Conservation (phyloP, 306 rosid species). For the Prosopis cineraria region DNA sequence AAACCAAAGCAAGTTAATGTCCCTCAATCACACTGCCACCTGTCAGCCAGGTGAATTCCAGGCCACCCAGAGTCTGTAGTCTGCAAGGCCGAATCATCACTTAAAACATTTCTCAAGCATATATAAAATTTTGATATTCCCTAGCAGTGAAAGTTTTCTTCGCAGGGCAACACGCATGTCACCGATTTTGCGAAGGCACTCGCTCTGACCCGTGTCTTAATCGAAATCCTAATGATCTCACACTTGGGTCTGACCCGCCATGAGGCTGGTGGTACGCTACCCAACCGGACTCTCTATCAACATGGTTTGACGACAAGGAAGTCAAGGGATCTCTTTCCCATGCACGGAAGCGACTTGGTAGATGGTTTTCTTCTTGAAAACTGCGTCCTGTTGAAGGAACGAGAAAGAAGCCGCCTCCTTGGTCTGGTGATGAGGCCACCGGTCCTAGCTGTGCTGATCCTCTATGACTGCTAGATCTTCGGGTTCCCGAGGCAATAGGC, state of each 20-base stretch:
- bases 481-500: slow-evolving; percentile 54
- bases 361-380: slow-evolving; percentile 74
- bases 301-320: slow-evolving; percentile 58
- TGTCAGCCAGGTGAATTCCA: slow-evolving; percentile 55
- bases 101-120: slow-evolving; percentile 68
- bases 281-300: slow-evolving; percentile 81
- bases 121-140: slow-evolving; percentile 63
- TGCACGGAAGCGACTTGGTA: slow-evolving; percentile 55
- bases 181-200: slow-evolving; percentile 77
- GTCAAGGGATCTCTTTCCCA: slow-evolving; percentile 88
- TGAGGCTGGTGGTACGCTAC: slow-evolving; percentile 74
- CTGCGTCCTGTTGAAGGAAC: slow-evolving; percentile 69
- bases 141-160: slow-evolving; percentile 58
- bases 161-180: slow-evolving; percentile 45
- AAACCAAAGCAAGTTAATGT: slow-evolving; percentile 63
- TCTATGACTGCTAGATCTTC: slow-evolving; percentile 78
- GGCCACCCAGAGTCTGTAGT: slow-evolving; percentile 60
- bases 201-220: slow-evolving; percentile 80
- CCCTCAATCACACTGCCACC: slow-evolving; percentile 73
- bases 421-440: slow-evolving; percentile 70
- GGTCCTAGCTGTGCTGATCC: slow-evolving; percentile 61
- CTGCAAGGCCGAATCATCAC: slow-evolving; percentile 63
- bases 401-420: slow-evolving; percentile 55
- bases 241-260: slow-evolving; percentile 58
- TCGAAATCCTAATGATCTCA: slow-evolving; percentile 67